phyloP scores from a whole-genome alignment of 176 grass and related monocot species.

The Raddia guianensis region DNA sequence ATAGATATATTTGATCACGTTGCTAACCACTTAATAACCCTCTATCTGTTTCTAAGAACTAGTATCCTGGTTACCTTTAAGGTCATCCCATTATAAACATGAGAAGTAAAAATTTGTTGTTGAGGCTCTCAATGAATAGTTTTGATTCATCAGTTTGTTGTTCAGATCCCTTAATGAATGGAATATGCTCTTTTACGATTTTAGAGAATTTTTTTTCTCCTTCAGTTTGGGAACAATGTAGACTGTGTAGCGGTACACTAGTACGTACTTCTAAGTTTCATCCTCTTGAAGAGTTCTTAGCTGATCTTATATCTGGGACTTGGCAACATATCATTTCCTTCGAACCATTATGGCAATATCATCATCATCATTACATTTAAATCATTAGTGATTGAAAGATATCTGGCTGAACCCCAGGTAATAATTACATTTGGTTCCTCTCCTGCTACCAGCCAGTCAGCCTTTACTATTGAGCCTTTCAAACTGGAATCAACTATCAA shows the following conservation, averaged over 20 bases:
- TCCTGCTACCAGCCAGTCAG: not conserved
- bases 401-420: not conserved
- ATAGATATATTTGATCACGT: not conserved
- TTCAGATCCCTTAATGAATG: not conserved
- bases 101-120: not conserved
- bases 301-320: not conserved
- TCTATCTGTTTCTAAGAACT: conserved; percentile 2
- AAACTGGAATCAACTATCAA: not conserved
- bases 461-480: not conserved
- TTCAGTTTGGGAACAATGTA: not conserved
- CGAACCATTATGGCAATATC: not conserved
- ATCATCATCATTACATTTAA: conserved; percentile 17
- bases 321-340: conserved; percentile 23
- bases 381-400: not conserved
- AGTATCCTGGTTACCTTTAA: not conserved
- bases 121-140: not conserved
- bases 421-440: conserved; percentile 21
- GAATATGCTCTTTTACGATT: not conserved
- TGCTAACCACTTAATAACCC: not conserved
- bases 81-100: not conserved
- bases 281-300: not conserved
- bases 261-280: not conserved
- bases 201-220: not conserved
- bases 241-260: no score
- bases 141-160: not conserved